Base-by-base conservation (phyloP, 176 grass and related monocot species). In the Rhynchospora pubera region DNA sequence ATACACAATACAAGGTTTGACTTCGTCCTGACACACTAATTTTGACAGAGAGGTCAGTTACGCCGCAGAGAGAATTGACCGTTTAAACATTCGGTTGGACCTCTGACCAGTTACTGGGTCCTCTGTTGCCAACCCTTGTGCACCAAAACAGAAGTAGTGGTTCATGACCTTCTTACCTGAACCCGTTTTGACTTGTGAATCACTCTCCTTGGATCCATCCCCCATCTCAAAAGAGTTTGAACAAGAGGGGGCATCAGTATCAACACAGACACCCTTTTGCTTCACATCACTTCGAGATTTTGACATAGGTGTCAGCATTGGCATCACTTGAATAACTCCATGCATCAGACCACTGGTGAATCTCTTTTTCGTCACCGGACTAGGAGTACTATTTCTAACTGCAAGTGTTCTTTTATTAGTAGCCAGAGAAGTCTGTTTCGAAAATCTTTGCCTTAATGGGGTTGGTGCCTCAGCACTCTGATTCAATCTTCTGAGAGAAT, bases 311-410 rank as follows among this genome's bases (percentile, higher is more conserved):
- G 84, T 89, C 79, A 98, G 26, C 22, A 91, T 85, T 6, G 95
- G 95, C 95, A 98, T 91, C 16, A 92, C 87, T 87, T 91, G 87
- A 85, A 93, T 88, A 76, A 93, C 88, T 62, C 96, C 96, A 10
- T 88, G 92, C 45, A 91, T 91, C 55, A 98, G 83, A 48, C 91
- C 88, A 7, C 84, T 82, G 61, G 89, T 67, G 32, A 92, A 81
- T 84, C 90, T 96, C 93, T 96, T 99, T 76, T 89, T 96, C 9
- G 84, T 89, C 58, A 84, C 59, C 0, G 91, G 90, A 87, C 87
- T 85, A 13, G 91, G 91, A 1, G 82, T 79, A 79, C 47, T 93
- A 79, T 64, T 96, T 74, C 92, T 90, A 44, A 93, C 77, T 0
- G 97, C 87, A 2, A 99, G 89, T 11, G 82, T 90, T 46, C 97